Evolutionary conservation across 1,284 basidiomycete species (phyloP), one percentile per base, ranked within the genome.

Genomic region (Athelia psychrophila): DNA sequence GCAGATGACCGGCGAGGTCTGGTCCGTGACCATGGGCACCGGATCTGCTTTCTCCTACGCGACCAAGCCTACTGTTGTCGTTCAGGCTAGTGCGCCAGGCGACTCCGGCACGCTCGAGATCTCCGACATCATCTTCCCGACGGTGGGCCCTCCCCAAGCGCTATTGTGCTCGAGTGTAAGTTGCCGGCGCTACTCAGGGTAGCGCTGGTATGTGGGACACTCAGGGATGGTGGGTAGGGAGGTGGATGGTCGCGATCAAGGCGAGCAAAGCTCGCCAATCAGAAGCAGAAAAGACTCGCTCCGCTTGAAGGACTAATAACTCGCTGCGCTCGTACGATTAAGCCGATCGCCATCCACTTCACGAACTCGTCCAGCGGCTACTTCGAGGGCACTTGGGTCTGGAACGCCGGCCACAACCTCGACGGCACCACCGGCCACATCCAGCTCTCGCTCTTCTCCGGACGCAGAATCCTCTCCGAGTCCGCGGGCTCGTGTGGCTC

Each of bases 341-440:
- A n/a, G n/a, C n/a, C n/a, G n/a, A n/a, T 87, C 35, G 81, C 69
- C 33, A 64, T 89, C 6, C 86, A 89, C 63, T 67, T 91, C 35
- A 89, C 82, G 0, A 53, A 73, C n/a, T 60, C 60, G 12, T 79
- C 85, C 0, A 82, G 78, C 51, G 85, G 73, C 10, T 84, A 84
- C 60, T 68, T 82, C 44, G 79, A 78, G 63, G 84, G 81, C 45
- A 79, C 79, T 9, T 91, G 88, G 88, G 73, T 88, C 9, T 93
- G 91, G 91, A 75, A 81, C 22, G 88, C 89, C 4, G 89, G 93
- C 60, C 91, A 93, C 58, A 82, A 87, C 53, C 69, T 87, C 23
- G 84, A 87, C 57, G 64, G 62, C 38, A 61, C 63, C 42, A 64
- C 61, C 36, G 67, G 72, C 22, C 59, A 66, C 19, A 63, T 70